Evolutionary conservation across 2,329 filamentous ascomycete genomes (phyloP), one percentile per base, ranked within the genome.

Genomic region (Xylariaceae sp.): DNA sequence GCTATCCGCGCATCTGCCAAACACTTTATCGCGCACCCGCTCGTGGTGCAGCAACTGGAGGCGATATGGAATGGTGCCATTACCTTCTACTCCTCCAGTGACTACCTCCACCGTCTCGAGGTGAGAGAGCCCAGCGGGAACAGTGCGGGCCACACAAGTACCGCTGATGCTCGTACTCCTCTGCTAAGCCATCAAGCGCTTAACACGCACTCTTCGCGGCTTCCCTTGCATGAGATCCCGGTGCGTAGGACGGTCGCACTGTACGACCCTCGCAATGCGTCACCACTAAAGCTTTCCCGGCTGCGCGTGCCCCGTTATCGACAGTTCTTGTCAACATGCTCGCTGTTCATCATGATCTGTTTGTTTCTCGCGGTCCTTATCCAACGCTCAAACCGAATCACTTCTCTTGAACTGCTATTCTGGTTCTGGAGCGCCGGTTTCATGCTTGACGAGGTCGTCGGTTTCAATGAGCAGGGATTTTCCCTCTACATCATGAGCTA

Each of bases 381-480:
- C 9, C 70, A 85, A 56, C 77, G 86, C 43, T 90, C 87, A 3
- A 74, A 82, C 38, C 74, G 81, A 36, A 95, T 97, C 54, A 94
- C 88, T 1, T 76, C 77, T 0, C 68, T 96, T 8, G 90, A 97
- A 60, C 69, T 96, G 12, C 61, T 95, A 9, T 96, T 97, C 64
- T 97, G 90, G 90, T 87, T 96, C 61, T 97, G 90, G 89, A 94
- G 88, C 57, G 87, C 88, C 17, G 90, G 90, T 1, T 96, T 94
- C 62, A 94, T 96, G 88, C 77, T 96, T 21, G 90, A 96, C 55
- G 90, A 96, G 63, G 76, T 97, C 15, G 88, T 96, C 13, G 89
- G 89, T 9, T 96, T 96, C 70, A 95, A 89, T 50, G 90, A 97
- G 61, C 88, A 96, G 63, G 90, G 90, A 3, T 96, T 96, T 60